Percentiles rank a stretch among this genome's conserved stretches.
These are phyloP conservation scores for Silene latifolia DNA, from an alignment of 148 eudicot species.

Conservation along the genomic window DNA sequence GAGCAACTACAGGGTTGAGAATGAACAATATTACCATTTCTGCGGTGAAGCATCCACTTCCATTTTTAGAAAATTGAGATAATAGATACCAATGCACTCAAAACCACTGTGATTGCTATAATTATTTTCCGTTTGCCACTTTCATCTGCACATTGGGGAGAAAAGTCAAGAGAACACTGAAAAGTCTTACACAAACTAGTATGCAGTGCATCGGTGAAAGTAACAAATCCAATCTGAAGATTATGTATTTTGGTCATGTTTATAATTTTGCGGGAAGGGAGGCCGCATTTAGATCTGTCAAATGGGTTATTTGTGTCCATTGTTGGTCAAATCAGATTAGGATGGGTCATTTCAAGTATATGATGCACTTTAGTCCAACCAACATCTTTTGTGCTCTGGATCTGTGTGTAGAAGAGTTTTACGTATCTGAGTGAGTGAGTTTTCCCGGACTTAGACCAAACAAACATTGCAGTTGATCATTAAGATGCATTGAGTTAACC, in stretches of 20 bases:
- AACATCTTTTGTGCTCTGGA: neutral
- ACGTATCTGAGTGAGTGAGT: too few species aligned
- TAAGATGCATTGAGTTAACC: too few species aligned
- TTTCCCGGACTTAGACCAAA: too few species aligned
- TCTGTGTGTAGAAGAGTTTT: constrained; percentile 24
- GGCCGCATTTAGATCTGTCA: too few species aligned
- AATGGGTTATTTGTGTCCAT: neutral
- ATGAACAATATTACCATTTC: neutral
- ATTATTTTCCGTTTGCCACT: constrained; percentile 11
- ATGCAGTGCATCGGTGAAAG: neutral
- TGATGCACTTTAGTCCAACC: neutral
- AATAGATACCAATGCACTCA: constrained; percentile 11
- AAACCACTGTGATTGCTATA: constrained; percentile 20
- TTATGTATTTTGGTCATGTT: too few species aligned
- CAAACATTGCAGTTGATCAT: too few species aligned
- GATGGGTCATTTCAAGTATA: neutral
- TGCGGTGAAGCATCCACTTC: constrained; percentile 23
- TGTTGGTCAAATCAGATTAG: neutral
- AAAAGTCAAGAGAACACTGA: constrained; percentile 24
- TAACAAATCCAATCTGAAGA: neutral
- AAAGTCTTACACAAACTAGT: neutral
- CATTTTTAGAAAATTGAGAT: constrained; percentile 18
- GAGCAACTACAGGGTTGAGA: too few species aligned
- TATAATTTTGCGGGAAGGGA: too few species aligned
- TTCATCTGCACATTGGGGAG: constrained; percentile 19